Base-by-base conservation (phyloP, 495 filamentous ascomycete species). In the Antarctomyces pellizariae region DNA sequence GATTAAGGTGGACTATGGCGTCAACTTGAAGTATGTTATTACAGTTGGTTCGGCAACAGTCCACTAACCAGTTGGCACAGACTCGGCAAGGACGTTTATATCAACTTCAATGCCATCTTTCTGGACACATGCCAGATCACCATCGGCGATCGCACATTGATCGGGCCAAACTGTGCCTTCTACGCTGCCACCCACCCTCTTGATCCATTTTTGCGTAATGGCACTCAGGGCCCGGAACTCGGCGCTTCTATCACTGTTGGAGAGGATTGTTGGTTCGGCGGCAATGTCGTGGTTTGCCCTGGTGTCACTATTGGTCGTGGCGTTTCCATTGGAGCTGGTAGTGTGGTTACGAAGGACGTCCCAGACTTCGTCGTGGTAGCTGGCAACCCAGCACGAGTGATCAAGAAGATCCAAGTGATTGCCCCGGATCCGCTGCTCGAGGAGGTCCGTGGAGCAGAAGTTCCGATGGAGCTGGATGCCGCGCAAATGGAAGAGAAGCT, bases 191-290 rank as follows among this genome's bases (percentile, higher is more conserved):
- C 64, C 0, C 83, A 93, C 46, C 77, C 79, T 1, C 49, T 78
- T 2, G 71, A 84, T 35, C 77, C 76, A 1, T 53, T 54, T 0
- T 30, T 79, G 7, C 58, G 79, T 6, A 74, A 83, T 39, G 78
- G 82, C 0, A 67, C 59, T 1, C 43, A 60, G 21, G 82, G 79
- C 0, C 75, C 80, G 0, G 82, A 91, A 48, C 38, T 49, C 13
- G 82, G 80, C 0, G 66, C 60, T 30, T 70, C 75, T 10, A 75
- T 93, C 36, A 57, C 50, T 8, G 67, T 91, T 31, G 78, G 71
- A 0, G 75, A 89, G 38, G 83, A 91, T 45, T 86, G 77, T 36
- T 93, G 83, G 82, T 44, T 93, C 14, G 78, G 75, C 0, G 82
- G 82, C 0, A 71, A 71, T 43, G 77, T 74, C 5, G 61, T 59